These are phyloP conservation scores for Calonectria ilicicola DNA, from an alignment of 2,329 filamentous ascomycete genomes.

Conservation along the genomic window DNA sequence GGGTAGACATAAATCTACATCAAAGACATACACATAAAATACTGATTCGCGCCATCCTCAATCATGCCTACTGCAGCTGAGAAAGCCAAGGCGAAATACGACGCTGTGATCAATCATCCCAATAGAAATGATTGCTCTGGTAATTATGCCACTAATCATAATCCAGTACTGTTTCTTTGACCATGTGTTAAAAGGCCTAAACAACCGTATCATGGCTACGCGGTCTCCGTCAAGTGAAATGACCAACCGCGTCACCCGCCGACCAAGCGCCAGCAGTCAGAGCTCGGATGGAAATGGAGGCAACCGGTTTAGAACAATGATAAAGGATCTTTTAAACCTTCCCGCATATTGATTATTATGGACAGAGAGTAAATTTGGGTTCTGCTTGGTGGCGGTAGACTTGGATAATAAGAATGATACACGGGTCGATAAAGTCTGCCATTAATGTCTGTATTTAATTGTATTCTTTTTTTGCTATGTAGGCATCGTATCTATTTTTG, in stretches of 20 bases:
- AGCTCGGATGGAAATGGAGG: slow-evolving; percentile 7
- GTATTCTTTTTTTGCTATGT: background rate
- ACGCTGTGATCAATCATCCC: slow-evolving; percentile 24
- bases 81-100: slow-evolving; percentile 26
- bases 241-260: slow-evolving; percentile 19
- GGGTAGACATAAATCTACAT: slow-evolving; percentile 1
- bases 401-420: background rate
- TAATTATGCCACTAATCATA: background rate
- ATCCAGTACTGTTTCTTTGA: background rate
- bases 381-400: background rate
- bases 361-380: background rate
- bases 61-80: slow-evolving; percentile 18
- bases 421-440: background rate
- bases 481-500: background rate
- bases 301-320: slow-evolving; percentile 11
- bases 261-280: slow-evolving; percentile 16
- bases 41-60: background rate
- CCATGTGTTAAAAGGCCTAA: background rate
- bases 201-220: slow-evolving; percentile 14
- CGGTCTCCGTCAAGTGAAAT: slow-evolving; percentile 16
- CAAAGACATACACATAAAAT: background rate
- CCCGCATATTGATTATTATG: slow-evolving; percentile 3
- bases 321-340: background rate
- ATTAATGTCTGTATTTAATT: background rate
- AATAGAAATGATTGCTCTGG: slow-evolving; percentile 14